Base-by-base conservation (phyloP, 2,329 filamentous ascomycete genomes). In the Plectosphaerella sp. region DNA sequence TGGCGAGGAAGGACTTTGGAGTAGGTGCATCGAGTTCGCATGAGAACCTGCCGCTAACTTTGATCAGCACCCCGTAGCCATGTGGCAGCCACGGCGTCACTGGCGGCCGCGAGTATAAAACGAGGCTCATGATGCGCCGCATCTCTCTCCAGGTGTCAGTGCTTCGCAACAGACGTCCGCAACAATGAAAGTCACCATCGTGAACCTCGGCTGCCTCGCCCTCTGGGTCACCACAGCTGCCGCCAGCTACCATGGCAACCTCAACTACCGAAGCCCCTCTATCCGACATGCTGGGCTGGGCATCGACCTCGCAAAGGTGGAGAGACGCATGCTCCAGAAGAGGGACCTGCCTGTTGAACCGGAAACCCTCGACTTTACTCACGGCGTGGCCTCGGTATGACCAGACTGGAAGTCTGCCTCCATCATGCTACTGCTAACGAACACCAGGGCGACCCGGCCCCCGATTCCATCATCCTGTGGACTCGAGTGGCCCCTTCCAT, bases 241-340 rank as follows among this genome's bases (percentile, higher is more conserved):
- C 16, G 45, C 45, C 7, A 33, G 24, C 25, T 47, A 28, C n/a
- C 3, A 35, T 12, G 45, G 65, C 5, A 88, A 88, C 62, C 64
- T 88, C 54, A 88, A 88, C 69, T 89, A 88, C 64, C 73, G 76
- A 48, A 85, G 80, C 59, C 85, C 86, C 7, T 88, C 85, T 1
- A 73, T 78, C 41, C 25, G 76, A 84, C 86, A 89, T 58, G 75
- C 79, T 5, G 72, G 73, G 42, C 73, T 89, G 11, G 86, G 84
- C 8, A 79, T 89, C 45, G 77, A 84, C 18, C 74, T 87, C 12
- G 76, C 75, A 49, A 82, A 79, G 57, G 78, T 88, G 48, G 24
- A 35, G 28, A 74, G 78, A 45, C 80, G 79, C 64, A 76, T 83
- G 36, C 77, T 74, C 49, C 57, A 62, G 12, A 49, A 49, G 18